Evolutionary conservation across 352 stramenopile genomes (phyloP).

Genomic region (Pythium dissotocum): DNA sequence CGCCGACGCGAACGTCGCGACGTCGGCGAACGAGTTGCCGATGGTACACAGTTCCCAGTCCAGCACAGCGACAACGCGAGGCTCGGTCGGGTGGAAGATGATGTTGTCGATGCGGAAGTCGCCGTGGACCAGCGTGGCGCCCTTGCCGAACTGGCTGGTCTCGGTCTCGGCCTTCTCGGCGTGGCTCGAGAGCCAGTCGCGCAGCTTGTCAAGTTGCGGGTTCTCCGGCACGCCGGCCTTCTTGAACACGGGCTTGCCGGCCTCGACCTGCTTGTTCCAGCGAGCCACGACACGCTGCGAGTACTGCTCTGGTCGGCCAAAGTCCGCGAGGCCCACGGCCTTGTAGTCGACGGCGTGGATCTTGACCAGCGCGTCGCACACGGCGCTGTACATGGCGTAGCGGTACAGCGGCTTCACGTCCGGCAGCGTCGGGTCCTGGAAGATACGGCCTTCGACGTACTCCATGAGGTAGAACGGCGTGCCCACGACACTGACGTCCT

Average conservation of each 20-base stretch:
- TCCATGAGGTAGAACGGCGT: slow-evolving; percentile 87
- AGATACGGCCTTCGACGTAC: slow-evolving; percentile 73
- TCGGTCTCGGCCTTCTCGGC: slow-evolving; percentile 54
- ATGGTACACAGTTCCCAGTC: slow-evolving; percentile 90
- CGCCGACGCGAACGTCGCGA: slow-evolving; percentile 63
- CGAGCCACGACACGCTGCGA: slow-evolving; percentile 66
- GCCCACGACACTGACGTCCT: slow-evolving; percentile 60
- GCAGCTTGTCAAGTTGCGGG: slow-evolving; percentile 45
- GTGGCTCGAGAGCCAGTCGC: slow-evolving; percentile 52
- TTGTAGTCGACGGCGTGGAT: slow-evolving; percentile 69
- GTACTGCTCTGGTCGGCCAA: slow-evolving; percentile 70
- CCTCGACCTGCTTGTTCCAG: slow-evolving; percentile 74
- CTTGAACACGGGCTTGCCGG: slow-evolving; percentile 44
- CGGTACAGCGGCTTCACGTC: slow-evolving; percentile 69
- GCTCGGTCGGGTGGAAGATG: slow-evolving; percentile 86
- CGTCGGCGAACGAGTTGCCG: slow-evolving; percentile 80
- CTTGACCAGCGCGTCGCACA: slow-evolving; percentile 62
- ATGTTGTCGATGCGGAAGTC: slow-evolving; percentile 90
- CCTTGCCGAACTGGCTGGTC: slow-evolving; percentile 24
- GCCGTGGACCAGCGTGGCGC: slow-evolving; percentile 71
- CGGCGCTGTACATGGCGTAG: slow-evolving; percentile 81
- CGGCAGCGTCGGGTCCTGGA: slow-evolving; percentile 65
- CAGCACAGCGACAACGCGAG: slow-evolving; percentile 75
- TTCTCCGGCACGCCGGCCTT: slow-evolving; percentile 61
- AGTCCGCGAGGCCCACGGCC: slow-evolving; percentile 50